Evolutionary conservation across 805 yeast genomes (phyloP), one percentile per base, ranked within the genome.

Genomic region (Wickerhamomyces silvicola): DNA sequence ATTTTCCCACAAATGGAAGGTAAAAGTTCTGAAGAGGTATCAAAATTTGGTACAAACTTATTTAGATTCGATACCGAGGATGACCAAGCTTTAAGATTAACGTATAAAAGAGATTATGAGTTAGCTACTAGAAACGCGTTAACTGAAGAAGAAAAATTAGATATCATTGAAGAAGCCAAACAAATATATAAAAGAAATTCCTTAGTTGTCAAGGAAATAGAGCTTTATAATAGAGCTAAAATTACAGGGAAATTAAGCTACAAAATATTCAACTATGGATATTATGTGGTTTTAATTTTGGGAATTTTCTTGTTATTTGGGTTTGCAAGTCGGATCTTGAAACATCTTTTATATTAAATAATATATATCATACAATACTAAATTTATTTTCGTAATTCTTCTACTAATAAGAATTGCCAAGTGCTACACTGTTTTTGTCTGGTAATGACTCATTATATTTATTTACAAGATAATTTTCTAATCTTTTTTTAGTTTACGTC

Each of bases 51-150:
- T 13, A 75, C 88, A 1, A 78, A 81, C 51, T 75, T 84, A 49
- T 84, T 73, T 60, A 69, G 68, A 29, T 81, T 82, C 48, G 83
- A 81, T 39, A 78, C 70, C 24, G 75, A 73, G 12, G 84, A 80
- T 48, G 82, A 77, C 48, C 73, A 75, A 46, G 63, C 67, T 35
- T 69, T 84, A 42, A 70, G 92, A 52, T 57, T 75, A 30, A 54
- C 62, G 19, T 85, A 79, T 61, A 84, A 83, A 60, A 68, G 81
- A 44, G 82, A 80, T 44, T 84, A 78, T 56, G 94, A 84, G 60
- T 60, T 83, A 35, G 75, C 74, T 28, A 84, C 95, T 5, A 70
- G 94, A 50, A 71, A 76, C 43, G 62, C 59, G n/a, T 64, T 84
- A 39, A 68, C 80, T 3, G 94, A 84, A 56, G 60, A 60, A 24